Conservation (phyloP, 352 stramenopile species). For the Phytophthora constricta region DNA sequence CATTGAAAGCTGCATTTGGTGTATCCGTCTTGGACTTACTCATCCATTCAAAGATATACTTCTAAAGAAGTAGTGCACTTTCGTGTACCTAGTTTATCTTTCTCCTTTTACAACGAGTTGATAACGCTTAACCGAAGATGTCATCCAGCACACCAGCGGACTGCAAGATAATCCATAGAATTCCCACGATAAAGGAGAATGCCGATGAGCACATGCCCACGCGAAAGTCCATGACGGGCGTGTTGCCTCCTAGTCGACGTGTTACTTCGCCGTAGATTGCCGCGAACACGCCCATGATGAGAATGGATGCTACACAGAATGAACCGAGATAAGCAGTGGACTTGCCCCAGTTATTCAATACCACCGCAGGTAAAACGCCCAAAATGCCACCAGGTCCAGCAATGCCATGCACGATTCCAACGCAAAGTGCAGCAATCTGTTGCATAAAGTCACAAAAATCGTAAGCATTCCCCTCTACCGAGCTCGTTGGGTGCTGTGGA, state of each 20-base stretch:
- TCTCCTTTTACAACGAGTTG: too few relatives aligned
- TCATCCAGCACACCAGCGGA: slow-evolving; percentile 62
- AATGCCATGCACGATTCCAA: slow-evolving; percentile 87
- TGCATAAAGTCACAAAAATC: too few relatives aligned
- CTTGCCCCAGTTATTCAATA: slow-evolving; percentile 50
- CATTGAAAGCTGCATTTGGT: too few relatives aligned
- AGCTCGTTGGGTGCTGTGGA: too few relatives aligned
- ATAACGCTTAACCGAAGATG: too few relatives aligned
- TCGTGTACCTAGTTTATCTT: too few relatives aligned
- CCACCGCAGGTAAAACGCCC: slow-evolving; percentile 58
- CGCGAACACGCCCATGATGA: slow-evolving; percentile 90
- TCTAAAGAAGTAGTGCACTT: too few relatives aligned
- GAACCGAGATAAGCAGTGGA: slow-evolving; percentile 77
- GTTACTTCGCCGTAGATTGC: slow-evolving; percentile 74
- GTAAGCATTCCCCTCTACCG: too few relatives aligned
- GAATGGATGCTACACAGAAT: slow-evolving; percentile 84
- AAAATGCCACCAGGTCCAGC: slow-evolving; percentile 66
- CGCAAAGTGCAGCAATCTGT: slow-evolving; percentile 64
- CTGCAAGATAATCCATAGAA: slow-evolving; percentile 77
- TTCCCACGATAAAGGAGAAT: slow-evolving; percentile 69
- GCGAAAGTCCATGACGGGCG: not conserved
- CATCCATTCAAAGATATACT: too few relatives aligned
- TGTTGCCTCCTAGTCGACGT: slow-evolving; percentile 40
- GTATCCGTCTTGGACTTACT: too few relatives aligned
- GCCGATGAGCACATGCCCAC: slow-evolving; percentile 56